A percentile compares a stretch with the other conserved stretches of the same genome.
Conservation (phyloP, 164 flowering plant species). For the Piper longum region DNA sequence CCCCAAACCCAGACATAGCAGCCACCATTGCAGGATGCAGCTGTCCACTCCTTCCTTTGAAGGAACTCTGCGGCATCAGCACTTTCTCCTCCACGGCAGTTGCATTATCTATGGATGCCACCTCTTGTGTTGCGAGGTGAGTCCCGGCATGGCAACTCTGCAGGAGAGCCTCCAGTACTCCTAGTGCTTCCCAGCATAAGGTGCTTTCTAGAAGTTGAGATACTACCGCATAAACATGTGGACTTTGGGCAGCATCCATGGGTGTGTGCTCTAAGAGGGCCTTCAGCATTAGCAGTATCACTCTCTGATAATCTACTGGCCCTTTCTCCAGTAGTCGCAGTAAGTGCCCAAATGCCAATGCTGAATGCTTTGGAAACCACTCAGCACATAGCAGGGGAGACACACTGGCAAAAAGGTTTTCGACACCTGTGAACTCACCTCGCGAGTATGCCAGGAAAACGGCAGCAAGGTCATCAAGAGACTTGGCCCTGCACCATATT, state of each 20-base stretch:
- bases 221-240: constrained; percentile 91
- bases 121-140: constrained; percentile 32
- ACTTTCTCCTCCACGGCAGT: constrained; percentile 41
- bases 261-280: constrained; percentile 97
- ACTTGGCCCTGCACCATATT: constrained; percentile 77
- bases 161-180: constrained; percentile 87
- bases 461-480: constrained; percentile 61
- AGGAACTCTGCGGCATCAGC: constrained; percentile 70
- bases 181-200: constrained; percentile 89
- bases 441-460: constrained; percentile 70
- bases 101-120: constrained; percentile 54
- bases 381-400: constrained; percentile 74
- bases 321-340: constrained; percentile 82
- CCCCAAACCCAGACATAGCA: constrained; percentile 31
- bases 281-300: constrained; percentile 80
- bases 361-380: constrained; percentile 97
- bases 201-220: constrained; percentile 97
- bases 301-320: constrained; percentile 86
- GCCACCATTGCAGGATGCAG: constrained; percentile 32
- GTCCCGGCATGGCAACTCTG: constrained; percentile 75
- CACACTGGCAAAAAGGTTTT: constrained; percentile 65
- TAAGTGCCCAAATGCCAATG: constrained; percentile 91
- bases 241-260: constrained; percentile 93
- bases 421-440: constrained; percentile 57
- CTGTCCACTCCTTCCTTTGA: constrained; percentile 85